Evolutionary conservation across 2,329 filamentous ascomycete species (phyloP), one percentile per base, ranked within the genome.

Genomic region (Colletotrichum aenigma): DNA sequence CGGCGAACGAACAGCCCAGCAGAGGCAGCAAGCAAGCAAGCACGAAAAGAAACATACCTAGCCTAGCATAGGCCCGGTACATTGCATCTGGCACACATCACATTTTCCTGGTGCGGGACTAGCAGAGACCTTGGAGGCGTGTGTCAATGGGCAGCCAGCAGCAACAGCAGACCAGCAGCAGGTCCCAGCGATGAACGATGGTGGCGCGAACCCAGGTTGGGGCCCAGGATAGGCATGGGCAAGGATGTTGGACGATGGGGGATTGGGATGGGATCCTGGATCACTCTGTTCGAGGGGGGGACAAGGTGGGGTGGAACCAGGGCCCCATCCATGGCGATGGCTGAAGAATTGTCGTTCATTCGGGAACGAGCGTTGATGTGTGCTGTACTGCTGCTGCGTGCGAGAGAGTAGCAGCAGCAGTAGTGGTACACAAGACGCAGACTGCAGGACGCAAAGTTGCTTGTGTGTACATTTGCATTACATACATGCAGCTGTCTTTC

Each of bases 271-370:
- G 69, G 52, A 68, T 67, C 62, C 73, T 67, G 73, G 55, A 61
- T 56, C 69, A 62, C 64, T 64, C 69, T 43, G 52, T 68, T 72
- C 43, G 58, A 68, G 62, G 71, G 60, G 71, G 71, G 58, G 30
- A 58, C 32, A 34, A 65, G 69, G 70, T 73, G 73, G 73, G 62
- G 62, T 56, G 62, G 68, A 32, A 61, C 64, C 64, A 67, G 56
- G 56, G 26, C 56, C 62, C 69, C 64, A 43, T 18, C 36, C 56
- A 71, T 68, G 62, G 64, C 65, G 69, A 67, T 75, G 73, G 73
- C 70, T 75, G 73, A 75, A 75, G 73, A 75, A 75, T 75, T 75
- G 73, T 60, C 36, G 36, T 43, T 75, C 73, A 68, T 73, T 55
- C 73, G 73, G 69, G 69, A 72, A 72, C 69, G 62, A 58, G 56